phyloP scores from a whole-genome alignment of 2,329 filamentous ascomycete genomes.

The Xylaria sp. region DNA sequence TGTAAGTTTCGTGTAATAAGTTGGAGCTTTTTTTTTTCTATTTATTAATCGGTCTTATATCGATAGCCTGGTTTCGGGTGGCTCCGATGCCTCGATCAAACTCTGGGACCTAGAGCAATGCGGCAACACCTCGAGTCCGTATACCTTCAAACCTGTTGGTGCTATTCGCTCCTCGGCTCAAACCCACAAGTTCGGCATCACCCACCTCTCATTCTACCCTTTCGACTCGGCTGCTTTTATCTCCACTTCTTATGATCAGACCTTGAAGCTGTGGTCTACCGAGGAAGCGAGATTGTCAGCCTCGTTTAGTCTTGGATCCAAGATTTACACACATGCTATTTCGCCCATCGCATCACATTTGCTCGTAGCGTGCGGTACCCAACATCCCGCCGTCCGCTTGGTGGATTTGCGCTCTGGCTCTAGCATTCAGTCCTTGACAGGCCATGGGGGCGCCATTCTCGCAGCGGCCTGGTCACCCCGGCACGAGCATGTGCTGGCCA shows the following conservation, averaged over 20 bases:
- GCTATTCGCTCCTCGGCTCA: slow-evolving; percentile 59
- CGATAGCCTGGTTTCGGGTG: slow-evolving; percentile 81
- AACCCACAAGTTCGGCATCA: slow-evolving; percentile 76
- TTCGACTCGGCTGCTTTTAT: slow-evolving; percentile 82
- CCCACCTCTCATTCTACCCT: slow-evolving; percentile 80
- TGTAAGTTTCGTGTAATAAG: slow-evolving; percentile 59
- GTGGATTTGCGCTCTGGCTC: slow-evolving; percentile 88
- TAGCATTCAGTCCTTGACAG: slow-evolving; percentile 75
- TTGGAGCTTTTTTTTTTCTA: not conserved
- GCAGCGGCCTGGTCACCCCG: slow-evolving; percentile 84
- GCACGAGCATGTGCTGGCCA: slow-evolving; percentile 81
- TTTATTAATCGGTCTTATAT: slow-evolving; percentile 15
- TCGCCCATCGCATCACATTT: slow-evolving; percentile 79
- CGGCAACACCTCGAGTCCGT: slow-evolving; percentile 56
- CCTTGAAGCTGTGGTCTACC: slow-evolving; percentile 79
- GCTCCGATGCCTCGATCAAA: slow-evolving; percentile 84
- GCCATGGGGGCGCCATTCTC: slow-evolving; percentile 74
- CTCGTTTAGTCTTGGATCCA: slow-evolving; percentile 74
- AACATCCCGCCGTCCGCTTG: slow-evolving; percentile 84
- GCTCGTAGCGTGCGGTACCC: slow-evolving; percentile 88
- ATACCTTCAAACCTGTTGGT: slow-evolving; percentile 66
- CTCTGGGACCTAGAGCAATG: slow-evolving; percentile 85
- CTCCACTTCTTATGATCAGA: slow-evolving; percentile 81
- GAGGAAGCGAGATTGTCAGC: slow-evolving; percentile 69
- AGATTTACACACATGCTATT: slow-evolving; percentile 80